Conservation (phyloP, 2,329 filamentous ascomycete species). For the Colletotrichum falcatum region DNA sequence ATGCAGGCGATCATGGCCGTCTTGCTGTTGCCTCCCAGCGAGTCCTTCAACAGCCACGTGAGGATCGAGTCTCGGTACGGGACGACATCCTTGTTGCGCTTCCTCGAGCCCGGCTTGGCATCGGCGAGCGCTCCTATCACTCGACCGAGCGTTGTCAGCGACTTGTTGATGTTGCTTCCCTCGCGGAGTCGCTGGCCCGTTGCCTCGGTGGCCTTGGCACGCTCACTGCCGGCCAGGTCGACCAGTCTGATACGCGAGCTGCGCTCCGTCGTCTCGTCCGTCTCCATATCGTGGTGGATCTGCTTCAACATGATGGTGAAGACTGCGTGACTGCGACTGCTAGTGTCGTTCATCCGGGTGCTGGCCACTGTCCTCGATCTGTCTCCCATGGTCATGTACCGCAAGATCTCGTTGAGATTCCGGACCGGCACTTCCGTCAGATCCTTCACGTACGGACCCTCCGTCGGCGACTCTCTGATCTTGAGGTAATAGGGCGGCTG, state of each 20-base stretch:
- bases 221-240: constrained; percentile 93
- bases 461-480: constrained; percentile 93
- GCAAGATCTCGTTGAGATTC: constrained; percentile 86
- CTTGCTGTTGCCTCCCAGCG: constrained; percentile 94
- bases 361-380: constrained; percentile 87
- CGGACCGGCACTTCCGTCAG: constrained; percentile 93
- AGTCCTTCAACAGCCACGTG: constrained; percentile 93
- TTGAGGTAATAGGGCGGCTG: constrained; percentile 92
- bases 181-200: constrained; percentile 91
- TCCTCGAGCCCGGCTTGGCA: constrained; percentile 69
- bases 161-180: constrained; percentile 99
- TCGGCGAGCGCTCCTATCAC: constrained; percentile 93
- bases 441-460: constrained; percentile 97
- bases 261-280: constrained; percentile 97
- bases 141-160: constrained; percentile 91
- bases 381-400: constrained; percentile 92
- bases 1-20: constrained; percentile 99
- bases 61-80: constrained; percentile 92
- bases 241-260: constrained; percentile 94
- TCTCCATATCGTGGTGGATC: constrained; percentile 96
- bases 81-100: constrained; percentile 72
- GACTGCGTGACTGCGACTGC: constrained; percentile 94
- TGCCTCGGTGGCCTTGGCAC: constrained; percentile 94
- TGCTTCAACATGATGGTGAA: constrained; percentile 99
- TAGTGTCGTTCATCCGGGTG: constrained; percentile 99